Percentiles rank a stretch among this genome's conserved stretches.
Conservation (phyloP, 371 early-diverging fungal genomes). For the Gilbertella persicaria region DNA sequence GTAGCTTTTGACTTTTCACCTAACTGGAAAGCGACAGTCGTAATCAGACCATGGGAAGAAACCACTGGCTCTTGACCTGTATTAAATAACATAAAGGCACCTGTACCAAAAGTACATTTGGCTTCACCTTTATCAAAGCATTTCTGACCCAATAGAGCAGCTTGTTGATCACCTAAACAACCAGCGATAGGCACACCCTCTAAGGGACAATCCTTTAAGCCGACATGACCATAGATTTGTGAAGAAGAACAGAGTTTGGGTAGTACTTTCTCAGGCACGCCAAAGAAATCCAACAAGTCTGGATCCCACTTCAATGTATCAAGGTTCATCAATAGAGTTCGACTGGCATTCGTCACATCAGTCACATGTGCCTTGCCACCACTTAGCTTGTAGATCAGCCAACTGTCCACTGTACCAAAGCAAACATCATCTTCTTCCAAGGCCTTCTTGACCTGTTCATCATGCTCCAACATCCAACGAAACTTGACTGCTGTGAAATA, state of each 20-base stretch:
- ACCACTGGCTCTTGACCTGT: conserved; percentile 79
- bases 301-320: conserved; percentile 80
- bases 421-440: conserved; percentile 31
- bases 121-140: conserved; percentile 73
- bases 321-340: conserved; percentile 94
- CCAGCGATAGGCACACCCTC: conserved; percentile 80
- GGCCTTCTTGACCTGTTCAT: conserved; percentile 60
- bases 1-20: conserved; percentile 71
- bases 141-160: conserved; percentile 93
- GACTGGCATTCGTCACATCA: conserved; percentile 94
- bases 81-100: conserved; percentile 96
- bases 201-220: conserved; percentile 55
- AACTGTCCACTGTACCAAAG: conserved; percentile 94
- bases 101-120: conserved; percentile 97
- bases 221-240: conserved; percentile 68
- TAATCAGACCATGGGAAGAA: conserved; percentile 84
- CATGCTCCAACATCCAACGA: conserved; percentile 91
- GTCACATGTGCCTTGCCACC: conserved; percentile 79
- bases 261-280: conserved; percentile 42
- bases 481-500: conserved; percentile 94
- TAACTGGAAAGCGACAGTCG: conserved; percentile 91
- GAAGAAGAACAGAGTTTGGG: conserved; percentile 86
- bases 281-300: conserved; percentile 60
- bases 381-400: conserved; percentile 77
- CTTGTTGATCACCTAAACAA: conserved; percentile 95